Evolutionary conservation across 2,329 filamentous ascomycete species (phyloP).

Genomic region (Alternaria postmessia): DNA sequence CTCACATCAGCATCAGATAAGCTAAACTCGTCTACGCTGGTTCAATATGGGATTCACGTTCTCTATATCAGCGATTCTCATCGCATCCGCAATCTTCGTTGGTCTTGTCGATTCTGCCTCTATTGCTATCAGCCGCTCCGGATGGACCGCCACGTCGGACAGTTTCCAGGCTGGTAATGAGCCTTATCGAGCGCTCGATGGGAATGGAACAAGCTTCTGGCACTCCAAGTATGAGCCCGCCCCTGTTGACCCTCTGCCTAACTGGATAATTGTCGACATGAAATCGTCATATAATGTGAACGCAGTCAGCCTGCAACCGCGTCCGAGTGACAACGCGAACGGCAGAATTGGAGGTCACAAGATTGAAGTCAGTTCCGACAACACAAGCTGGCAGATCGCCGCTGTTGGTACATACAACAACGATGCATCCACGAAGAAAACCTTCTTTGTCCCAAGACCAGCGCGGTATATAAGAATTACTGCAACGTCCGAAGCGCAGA

Average conservation of each 20-base stretch:
- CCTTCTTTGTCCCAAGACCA: constrained; percentile 29
- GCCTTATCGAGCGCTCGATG: constrained; percentile 42
- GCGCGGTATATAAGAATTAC: constrained; percentile 38
- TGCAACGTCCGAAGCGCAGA: constrained; percentile 35
- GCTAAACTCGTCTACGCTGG: not conserved
- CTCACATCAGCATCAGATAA: not conserved
- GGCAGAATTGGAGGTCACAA: constrained; percentile 49
- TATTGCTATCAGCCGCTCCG: constrained; percentile 29
- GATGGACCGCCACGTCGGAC: constrained; percentile 39
- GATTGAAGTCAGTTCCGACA: constrained; percentile 44
- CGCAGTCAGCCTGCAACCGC: constrained; percentile 43
- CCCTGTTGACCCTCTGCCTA: constrained; percentile 34
- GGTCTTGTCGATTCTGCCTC: constrained; percentile 18
- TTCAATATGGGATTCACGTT: not conserved
- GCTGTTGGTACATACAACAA: constrained; percentile 40
- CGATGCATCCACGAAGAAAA: constrained; percentile 33
- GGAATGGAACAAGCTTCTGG: constrained; percentile 43
- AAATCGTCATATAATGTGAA: constrained; percentile 39
- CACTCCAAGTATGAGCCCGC: constrained; percentile 40
- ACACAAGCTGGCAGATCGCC: constrained; percentile 32
- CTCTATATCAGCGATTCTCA: constrained; percentile 6
- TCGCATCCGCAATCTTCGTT: constrained; percentile 8
- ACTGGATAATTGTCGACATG: constrained; percentile 47
- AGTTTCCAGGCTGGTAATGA: constrained; percentile 33
- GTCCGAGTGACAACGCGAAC: constrained; percentile 44